Conservation (phyloP, 768 basidiomycete species). For the Xerocomellus dryophilus region DNA sequence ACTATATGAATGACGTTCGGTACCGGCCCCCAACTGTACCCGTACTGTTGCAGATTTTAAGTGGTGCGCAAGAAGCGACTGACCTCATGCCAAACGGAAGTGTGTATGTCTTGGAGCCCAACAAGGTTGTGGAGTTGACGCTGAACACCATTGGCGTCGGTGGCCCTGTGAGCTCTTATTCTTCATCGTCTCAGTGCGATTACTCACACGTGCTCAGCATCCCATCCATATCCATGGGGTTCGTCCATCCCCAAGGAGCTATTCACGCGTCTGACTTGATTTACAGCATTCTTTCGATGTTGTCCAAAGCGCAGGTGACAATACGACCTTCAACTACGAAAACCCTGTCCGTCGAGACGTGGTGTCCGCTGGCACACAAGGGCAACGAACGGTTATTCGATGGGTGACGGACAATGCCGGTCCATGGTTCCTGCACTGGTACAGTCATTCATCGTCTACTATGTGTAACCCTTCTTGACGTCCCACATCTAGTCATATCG, state of each 20-base stretch:
- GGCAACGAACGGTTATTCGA: conserved; percentile 49
- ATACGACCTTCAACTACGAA: conserved; percentile 28
- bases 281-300: conserved; percentile 36
- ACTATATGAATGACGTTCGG: conserved; percentile 13
- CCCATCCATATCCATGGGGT: conserved; percentile 33
- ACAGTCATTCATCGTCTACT: background rate
- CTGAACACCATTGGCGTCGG: conserved; percentile 1
- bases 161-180: conserved; percentile 22
- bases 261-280: background rate
- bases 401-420: conserved; percentile 65
- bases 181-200: background rate
- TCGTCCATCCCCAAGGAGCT: background rate
- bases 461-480: background rate
- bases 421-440: conserved; percentile 49
- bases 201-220: conserved; percentile 16
- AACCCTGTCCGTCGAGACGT: conserved; percentile 39
- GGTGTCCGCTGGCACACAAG: conserved; percentile 20
- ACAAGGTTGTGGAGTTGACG: conserved; percentile 31
- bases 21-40: conserved; percentile 35
- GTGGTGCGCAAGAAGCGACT: conserved; percentile 35
- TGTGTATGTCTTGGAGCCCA: conserved; percentile 21
- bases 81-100: conserved; percentile 27
- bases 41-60: conserved; percentile 44
- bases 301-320: conserved; percentile 29
- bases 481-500: conserved; percentile 22